Conservation (phyloP, 345 rosid species). For the Citrus glauca region DNA sequence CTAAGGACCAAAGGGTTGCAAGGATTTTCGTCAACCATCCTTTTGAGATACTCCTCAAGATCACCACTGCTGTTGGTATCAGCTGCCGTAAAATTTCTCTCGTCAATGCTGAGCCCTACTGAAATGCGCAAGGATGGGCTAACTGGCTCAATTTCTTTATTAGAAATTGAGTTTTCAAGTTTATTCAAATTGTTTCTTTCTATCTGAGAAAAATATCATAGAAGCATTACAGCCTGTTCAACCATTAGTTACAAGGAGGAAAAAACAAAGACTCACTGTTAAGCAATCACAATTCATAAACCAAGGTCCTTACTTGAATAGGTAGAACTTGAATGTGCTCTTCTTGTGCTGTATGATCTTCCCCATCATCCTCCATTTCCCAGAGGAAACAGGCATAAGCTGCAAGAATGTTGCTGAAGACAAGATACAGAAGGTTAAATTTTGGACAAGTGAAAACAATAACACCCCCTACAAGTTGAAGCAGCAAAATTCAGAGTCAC, state of each 20-base stretch:
- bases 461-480: not conserved
- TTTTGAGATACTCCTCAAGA: conserved; percentile 24
- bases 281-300: not conserved
- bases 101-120: not conserved
- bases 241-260: not conserved
- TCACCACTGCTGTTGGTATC: not conserved
- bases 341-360: conserved; percentile 16
- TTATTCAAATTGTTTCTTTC: not conserved
- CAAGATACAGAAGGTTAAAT: not conserved
- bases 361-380: conserved; percentile 58
- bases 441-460: not conserved
- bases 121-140: conserved; percentile 5
- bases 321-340: conserved; percentile 35
- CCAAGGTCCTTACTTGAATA: not conserved
- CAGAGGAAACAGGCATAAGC: conserved; percentile 87
- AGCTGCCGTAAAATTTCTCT: not conserved
- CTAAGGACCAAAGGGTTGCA: conserved; percentile 25
- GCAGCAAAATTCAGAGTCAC: not conserved
- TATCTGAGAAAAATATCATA: conserved; percentile 3
- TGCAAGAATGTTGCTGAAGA: conserved; percentile 63
- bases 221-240: conserved; percentile 3
- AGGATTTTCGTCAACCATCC: conserved; percentile 37
- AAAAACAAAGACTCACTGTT: not conserved
- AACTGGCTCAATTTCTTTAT: conserved; percentile 3
- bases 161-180: not conserved